Base-by-base conservation (phyloP, 2,329 filamentous ascomycete species). In the Diaporthe aspalathi region DNA sequence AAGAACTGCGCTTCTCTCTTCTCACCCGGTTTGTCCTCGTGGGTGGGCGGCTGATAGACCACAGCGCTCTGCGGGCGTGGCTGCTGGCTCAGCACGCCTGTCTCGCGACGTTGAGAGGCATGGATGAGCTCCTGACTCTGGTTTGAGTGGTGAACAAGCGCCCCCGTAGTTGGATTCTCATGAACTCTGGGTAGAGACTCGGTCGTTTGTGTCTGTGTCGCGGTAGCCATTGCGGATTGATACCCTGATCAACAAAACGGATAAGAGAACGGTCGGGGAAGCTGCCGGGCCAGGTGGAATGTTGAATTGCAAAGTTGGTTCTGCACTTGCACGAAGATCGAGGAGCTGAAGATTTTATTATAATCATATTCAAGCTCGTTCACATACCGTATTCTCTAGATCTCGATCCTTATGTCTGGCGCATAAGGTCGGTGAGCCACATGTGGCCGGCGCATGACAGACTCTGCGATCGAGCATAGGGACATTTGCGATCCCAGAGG, bases 1-100 rank as follows among this genome's bases (percentile, higher is more conserved):
- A 70, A 16, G 49, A 70, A 70, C 17, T 70, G 68, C n/a, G 60
- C 49, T n/a, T 62, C 62, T 35, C 62, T 22, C 27, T 70, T 70
- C 57, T 56, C 47, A 2, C 68, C 68, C 3, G 68, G 68, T 12
- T 62, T 50, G 5, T 70, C 68, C 20, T 54, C 57, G 20, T 70
- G 49, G 9, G 57, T 35, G 3, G 68, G 49, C 24, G 49, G 49
- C 24, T 47, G 38, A 11, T 66, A 70, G 60, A 65, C 45, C 16
- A 70, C 68, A 2, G 49, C 57, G 35, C 68, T 70, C 27, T 66
- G 68, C 43, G 57, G 68, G 38, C 68, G 68, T 22, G 57, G 68
- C 24, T 70, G 68, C 24, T 56, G 68, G 43, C 57, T 54, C 20
- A 70, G 40, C n/a, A 45, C 35, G 24, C 56, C 29, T 12, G 50